A percentile compares a stretch with the other conserved stretches of the same genome.
Evolutionary conservation across 257 asterid genomes (phyloP).

Genomic region (Nicotiana tabacum): DNA sequence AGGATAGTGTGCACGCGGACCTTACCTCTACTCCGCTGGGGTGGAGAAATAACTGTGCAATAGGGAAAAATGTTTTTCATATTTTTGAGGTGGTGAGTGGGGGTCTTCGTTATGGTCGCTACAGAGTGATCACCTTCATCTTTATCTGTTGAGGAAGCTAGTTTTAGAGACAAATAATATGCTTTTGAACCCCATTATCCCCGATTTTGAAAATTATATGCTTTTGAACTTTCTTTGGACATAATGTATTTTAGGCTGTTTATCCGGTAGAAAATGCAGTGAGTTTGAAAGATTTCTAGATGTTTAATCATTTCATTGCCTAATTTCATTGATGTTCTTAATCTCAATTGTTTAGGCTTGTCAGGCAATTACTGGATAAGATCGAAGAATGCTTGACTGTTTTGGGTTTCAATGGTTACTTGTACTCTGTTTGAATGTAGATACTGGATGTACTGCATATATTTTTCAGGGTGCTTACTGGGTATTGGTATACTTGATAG

Average conservation of each 20-base stretch:
- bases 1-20: no score
- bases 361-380: background rate
- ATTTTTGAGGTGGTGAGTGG: no score
- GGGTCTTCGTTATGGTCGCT: no score
- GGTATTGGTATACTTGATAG: conserved; percentile 21
- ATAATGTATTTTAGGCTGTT: background rate
- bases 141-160: background rate
- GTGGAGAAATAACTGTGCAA: no score
- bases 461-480: background rate
- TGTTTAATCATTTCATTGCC: background rate
- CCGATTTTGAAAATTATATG: no score
- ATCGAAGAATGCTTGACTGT: background rate
- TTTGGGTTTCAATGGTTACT: background rate
- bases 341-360: background rate
- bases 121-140: background rate
- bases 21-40: no score
- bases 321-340: background rate
- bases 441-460: background rate
- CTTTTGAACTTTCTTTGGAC: background rate
- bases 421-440: background rate
- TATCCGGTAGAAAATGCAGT: background rate
- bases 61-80: no score
- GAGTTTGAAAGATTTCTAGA: background rate
- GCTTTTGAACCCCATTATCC: background rate
- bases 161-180: background rate